Conservation (phyloP, 1,284 basidiomycete genomes). For the Cutaneotrichosporon spelunceum region DNA sequence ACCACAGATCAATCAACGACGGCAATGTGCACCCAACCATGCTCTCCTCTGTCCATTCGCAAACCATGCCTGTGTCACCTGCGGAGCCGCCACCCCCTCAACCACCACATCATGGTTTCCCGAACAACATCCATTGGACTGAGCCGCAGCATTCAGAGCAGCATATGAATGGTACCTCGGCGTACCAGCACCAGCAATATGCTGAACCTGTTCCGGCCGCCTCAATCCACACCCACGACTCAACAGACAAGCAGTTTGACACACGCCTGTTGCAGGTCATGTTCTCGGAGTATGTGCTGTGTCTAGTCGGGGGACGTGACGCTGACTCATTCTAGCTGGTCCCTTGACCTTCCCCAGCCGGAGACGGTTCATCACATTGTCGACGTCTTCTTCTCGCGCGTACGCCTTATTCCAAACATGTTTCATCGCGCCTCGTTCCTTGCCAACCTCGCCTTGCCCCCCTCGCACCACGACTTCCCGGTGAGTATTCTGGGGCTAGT, state of each 20-base stretch:
- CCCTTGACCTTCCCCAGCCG: conserved; percentile 36
- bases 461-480: conserved; percentile 37
- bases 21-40: neutral
- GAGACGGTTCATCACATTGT: conserved; percentile 39
- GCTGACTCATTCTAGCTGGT: conserved; percentile 30
- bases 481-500: conserved; percentile 27
- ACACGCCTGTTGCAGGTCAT: conserved; percentile 11
- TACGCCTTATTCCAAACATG: conserved; percentile 40
- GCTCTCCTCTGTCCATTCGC: neutral
- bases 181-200: neutral
- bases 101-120: neutral
- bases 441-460: conserved; percentile 33
- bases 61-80: neutral
- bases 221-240: neutral
- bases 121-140: neutral
- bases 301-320: conserved; percentile 7
- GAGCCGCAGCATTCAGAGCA: neutral
- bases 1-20: neutral
- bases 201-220: neutral
- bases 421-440: conserved; percentile 34
- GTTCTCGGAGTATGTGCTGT: conserved; percentile 39
- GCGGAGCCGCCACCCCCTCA: neutral
- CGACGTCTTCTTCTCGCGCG: conserved; percentile 42
- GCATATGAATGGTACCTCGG: neutral
- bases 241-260: neutral